These are phyloP conservation scores for Aspergillus biplanus DNA, from an alignment of 495 filamentous ascomycete genomes.

Conservation along the genomic window DNA sequence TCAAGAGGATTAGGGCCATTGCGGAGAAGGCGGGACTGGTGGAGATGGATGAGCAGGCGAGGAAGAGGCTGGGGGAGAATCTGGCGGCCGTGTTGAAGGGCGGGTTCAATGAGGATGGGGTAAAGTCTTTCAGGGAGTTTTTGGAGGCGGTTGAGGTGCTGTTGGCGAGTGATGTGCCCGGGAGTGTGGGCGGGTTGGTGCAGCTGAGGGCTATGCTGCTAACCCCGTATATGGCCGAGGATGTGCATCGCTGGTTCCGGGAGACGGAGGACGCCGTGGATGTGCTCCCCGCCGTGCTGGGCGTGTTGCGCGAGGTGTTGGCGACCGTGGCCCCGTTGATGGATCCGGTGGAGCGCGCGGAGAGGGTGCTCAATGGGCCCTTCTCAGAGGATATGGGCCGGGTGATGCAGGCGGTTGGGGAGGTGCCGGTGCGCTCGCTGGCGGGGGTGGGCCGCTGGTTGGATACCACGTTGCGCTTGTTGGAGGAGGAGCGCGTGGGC, in stretches of 20 bases:
- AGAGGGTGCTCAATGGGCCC: neutral
- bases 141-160: neutral
- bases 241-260: neutral
- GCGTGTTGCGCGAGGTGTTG: neutral
- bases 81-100: neutral
- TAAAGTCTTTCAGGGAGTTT: neutral
- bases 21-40: neutral
- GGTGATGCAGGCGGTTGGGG: neutral
- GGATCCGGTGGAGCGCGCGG: neutral
- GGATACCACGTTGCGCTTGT: neutral
- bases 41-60: neutral
- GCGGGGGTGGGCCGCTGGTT: neutral
- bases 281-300: neutral
- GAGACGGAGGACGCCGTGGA: neutral
- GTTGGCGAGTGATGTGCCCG: neutral
- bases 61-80: neutral
- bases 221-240: constrained; percentile 8
- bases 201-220: neutral
- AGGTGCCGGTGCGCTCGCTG: neutral
- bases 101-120: neutral
- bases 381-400: neutral
- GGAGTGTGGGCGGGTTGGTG: neutral
- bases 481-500: constrained; percentile 1
- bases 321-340: neutral
- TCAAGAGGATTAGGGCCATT: neutral